Base-by-base conservation (phyloP, 2,329 filamentous ascomycete genomes). In the Eutypa lata region DNA sequence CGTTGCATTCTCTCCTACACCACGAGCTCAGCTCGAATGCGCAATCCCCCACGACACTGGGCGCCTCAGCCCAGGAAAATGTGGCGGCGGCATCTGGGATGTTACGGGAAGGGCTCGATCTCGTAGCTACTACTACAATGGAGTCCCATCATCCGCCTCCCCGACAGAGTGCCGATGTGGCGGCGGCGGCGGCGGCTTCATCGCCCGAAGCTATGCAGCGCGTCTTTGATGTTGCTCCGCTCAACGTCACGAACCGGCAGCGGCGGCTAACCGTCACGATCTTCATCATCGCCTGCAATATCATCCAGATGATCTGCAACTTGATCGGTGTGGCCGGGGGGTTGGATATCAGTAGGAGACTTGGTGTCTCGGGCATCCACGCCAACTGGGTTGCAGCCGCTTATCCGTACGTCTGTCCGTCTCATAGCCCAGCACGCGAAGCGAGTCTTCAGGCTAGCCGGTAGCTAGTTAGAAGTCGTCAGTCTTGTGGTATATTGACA, bases 371-470 rank as follows among this genome's bases (percentile, higher is more conserved):
- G 28, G 67, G 65, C 0, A 68, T 65, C 3, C 60, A 69, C 50
- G 66, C 70, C 14, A 72, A 70, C 47, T 75, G 72, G 72, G 70
- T 73, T 53, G 66, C 68, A 7, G 72, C 71, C 18, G 64, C 71
- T 1, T 73, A 71, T 47, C 65, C 70, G 69, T 71, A 57, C 21
- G 63, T 61, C 26, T 31, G 6, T 44, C 14, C n/a, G 13, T 38
- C n/a, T 2, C 31, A 21, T 48, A 7, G 31, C 28, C 7, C n/a
- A n/a, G n/a, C n/a, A n/a, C n/a, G n/a, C n/a, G n/a, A n/a, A n/a
- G n/a, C n/a, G n/a, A n/a, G n/a, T n/a, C n/a, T n/a, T n/a, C n/a
- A n/a, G n/a, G n/a, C n/a, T n/a, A n/a, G n/a, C n/a, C n/a, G n/a
- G n/a, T n/a, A n/a, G n/a, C n/a, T n/a, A n/a, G n/a, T n/a, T n/a